A percentile compares a stretch with the other conserved stretches of the same genome.
These are phyloP conservation scores for Batkoa obscura DNA, from an alignment of 371 early-diverging fungal genomes.

Conservation along the genomic window DNA sequence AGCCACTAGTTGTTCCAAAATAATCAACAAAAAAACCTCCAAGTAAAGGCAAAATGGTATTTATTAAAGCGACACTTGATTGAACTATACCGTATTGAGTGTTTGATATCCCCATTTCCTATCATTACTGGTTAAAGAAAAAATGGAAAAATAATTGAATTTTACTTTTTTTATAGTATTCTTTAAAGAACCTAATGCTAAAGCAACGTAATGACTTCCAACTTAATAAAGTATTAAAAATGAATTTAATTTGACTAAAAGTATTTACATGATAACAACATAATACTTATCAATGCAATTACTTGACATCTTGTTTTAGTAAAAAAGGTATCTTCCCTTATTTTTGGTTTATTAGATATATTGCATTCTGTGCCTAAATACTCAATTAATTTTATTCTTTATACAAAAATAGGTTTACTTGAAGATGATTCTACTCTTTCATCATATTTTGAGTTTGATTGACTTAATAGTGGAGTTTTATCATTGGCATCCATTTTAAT, in stretches of 20 bases:
- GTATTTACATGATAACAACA: conserved; percentile 1
- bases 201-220: neutral
- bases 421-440: too few relatives aligned
- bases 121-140: too few relatives aligned
- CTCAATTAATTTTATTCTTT: too few relatives aligned
- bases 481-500: too few relatives aligned
- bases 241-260: too few relatives aligned
- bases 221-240: neutral
- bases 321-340: too few relatives aligned
- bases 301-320: too few relatives aligned
- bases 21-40: conserved; percentile 13
- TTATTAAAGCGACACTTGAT: conserved; percentile 25
- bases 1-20: conserved; percentile 8
- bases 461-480: too few relatives aligned
- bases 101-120: conserved; percentile 15
- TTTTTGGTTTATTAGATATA: too few relatives aligned
- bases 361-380: too few relatives aligned
- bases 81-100: conserved; percentile 30
- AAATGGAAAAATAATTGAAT: neutral
- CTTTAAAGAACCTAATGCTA: neutral
- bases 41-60: conserved; percentile 28
- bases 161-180: neutral
- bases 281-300: neutral
- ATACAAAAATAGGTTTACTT: too few relatives aligned
- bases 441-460: too few relatives aligned